A percentile compares a stretch with the other conserved stretches of the same genome.
phyloP scores from a whole-genome alignment of 495 filamentous ascomycete species.

The Lasiosphaeria ovina region DNA sequence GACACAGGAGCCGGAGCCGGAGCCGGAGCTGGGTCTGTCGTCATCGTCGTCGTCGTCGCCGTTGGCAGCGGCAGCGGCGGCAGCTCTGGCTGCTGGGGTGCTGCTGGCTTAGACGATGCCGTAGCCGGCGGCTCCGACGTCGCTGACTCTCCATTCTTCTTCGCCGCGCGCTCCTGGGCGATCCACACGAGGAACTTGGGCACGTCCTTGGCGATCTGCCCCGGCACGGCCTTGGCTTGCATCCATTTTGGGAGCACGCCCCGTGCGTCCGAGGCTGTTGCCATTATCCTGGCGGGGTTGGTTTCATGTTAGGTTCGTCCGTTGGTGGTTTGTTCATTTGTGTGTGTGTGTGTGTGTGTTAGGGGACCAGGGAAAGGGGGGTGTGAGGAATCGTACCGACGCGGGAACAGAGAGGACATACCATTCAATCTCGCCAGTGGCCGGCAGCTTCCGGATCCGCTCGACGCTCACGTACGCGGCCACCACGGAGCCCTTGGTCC shows the following conservation, averaged over 20 bases:
- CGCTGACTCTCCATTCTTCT: no score
- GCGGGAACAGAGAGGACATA: neutral
- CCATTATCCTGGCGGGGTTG: conserved; percentile 54
- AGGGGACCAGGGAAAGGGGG: neutral
- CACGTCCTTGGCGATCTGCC: conserved; percentile 69
- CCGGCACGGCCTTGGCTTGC: conserved; percentile 64
- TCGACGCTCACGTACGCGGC: conserved; percentile 63
- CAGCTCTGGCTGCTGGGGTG: neutral
- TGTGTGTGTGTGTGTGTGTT: neutral
- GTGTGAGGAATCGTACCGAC: neutral
- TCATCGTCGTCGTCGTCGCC: no score
- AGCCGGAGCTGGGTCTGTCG: no score
- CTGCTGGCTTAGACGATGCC: no score
- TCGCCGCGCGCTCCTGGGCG: conserved; percentile 34
- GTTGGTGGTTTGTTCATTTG: no score
- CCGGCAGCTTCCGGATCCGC: conserved; percentile 42
- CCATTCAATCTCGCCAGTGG: neutral
- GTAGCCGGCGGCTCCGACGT: no score
- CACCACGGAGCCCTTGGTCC: conserved; percentile 46
- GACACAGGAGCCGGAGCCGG: no score
- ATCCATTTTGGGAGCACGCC: conserved; percentile 66
- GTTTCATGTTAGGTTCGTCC: neutral
- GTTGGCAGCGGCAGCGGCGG: conserved; percentile 3
- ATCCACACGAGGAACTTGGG: conserved; percentile 65
- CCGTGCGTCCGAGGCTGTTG: conserved; percentile 66